Conservation (phyloP, 1,284 basidiomycete genomes). For the Vanrija sp. region DNA sequence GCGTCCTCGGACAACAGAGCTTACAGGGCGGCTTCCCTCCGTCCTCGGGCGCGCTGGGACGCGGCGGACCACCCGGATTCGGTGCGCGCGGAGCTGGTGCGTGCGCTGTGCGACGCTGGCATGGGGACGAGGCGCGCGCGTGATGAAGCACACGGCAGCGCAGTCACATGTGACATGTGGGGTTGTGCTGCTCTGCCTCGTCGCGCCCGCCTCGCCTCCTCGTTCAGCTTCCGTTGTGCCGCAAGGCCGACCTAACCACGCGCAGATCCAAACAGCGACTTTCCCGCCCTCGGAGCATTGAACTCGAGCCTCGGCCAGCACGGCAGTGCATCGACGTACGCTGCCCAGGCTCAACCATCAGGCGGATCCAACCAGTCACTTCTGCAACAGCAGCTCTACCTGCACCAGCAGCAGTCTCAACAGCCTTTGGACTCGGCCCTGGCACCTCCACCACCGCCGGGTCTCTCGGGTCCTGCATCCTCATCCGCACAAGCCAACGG, state of each 20-base stretch:
- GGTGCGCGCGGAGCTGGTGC: slow-evolving; percentile 21
- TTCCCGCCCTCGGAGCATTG: slow-evolving; percentile 42
- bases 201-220: not conserved
- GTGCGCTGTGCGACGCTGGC: slow-evolving; percentile 2
- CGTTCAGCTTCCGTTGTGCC: not conserved
- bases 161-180: no score
- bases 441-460: slow-evolving; percentile 44
- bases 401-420: slow-evolving; percentile 32
- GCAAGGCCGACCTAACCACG: slow-evolving; percentile 1
- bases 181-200: no score
- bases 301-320: slow-evolving; percentile 20
- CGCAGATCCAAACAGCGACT: slow-evolving; percentile 40
- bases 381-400: slow-evolving; percentile 18
- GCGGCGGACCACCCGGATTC: slow-evolving; percentile 43
- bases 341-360: slow-evolving; percentile 34
- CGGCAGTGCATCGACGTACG: slow-evolving; percentile 30
- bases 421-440: slow-evolving; percentile 35
- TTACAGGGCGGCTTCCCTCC: slow-evolving; percentile 19
- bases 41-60: slow-evolving; percentile 16
- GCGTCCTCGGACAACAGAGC: slow-evolving; percentile 10
- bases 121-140: not conserved
- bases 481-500: slow-evolving; percentile 29
- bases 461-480: slow-evolving; percentile 37
- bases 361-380: slow-evolving; percentile 15
- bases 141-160: no score